Conservation (phyloP, 495 filamentous ascomycete species). For the Sordaria brevicollis region DNA sequence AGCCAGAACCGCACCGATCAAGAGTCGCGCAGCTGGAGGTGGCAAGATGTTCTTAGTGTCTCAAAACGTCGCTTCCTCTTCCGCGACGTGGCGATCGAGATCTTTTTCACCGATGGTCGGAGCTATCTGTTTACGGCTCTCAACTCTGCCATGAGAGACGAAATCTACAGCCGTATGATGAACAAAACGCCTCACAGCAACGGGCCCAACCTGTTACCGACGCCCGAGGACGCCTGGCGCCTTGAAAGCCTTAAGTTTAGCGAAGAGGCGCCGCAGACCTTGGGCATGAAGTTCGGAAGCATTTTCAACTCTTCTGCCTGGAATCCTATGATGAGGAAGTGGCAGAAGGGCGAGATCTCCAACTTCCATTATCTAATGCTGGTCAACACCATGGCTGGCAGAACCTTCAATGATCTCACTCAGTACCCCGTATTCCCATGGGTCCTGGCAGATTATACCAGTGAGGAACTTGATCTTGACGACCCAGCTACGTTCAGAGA, state of each 20-base stretch:
- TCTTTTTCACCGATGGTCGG: conserved; percentile 93
- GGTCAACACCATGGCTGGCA: conserved; percentile 91
- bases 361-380: conserved; percentile 99
- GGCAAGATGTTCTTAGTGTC: conserved; percentile 90
- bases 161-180: conserved; percentile 62
- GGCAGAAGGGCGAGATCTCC: conserved; percentile 89
- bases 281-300: conserved; percentile 88
- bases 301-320: conserved; percentile 69
- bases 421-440: conserved; percentile 98
- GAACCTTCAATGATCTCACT: conserved; percentile 96
- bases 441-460: conserved; percentile 92
- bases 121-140: conserved; percentile 87
- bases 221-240: conserved; percentile 70
- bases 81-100: conserved; percentile 86
- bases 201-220: conserved; percentile 35
- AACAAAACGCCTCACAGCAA: conserved; percentile 69
- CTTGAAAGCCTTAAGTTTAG: conserved; percentile 73
- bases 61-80: conserved; percentile 93
- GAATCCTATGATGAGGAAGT: conserved; percentile 81
- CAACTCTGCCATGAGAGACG: conserved; percentile 60
- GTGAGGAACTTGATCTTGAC: conserved; percentile 81
- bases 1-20: conserved; percentile 48
- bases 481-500: conserved; percentile 82
- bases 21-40: conserved; percentile 82
- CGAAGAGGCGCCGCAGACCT: conserved; percentile 70